These are phyloP conservation scores for Thecaphora thlaspeos DNA, from an alignment of 1,284 basidiomycete species.

Conservation along the genomic window DNA sequence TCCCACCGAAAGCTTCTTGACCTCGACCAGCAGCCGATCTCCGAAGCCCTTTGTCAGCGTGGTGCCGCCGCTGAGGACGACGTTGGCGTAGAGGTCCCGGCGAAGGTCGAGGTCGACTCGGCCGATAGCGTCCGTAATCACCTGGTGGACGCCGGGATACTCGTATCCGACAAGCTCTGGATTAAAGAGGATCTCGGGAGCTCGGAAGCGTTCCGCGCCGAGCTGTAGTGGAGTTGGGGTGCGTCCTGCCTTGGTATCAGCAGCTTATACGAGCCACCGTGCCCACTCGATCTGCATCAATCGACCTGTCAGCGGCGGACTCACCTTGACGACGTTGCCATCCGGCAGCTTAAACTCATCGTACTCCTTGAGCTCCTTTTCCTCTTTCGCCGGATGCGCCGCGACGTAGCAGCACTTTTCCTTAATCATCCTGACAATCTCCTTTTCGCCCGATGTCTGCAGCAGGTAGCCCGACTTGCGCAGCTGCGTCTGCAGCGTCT, in stretches of 20 bases:
- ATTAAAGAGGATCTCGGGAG: conserved; percentile 96
- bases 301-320: too few species aligned
- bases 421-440: conserved; percentile 95
- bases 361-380: conserved; percentile 70
- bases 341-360: conserved; percentile 95
- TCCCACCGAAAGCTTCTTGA: conserved; percentile 92
- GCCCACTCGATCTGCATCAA: too few species aligned
- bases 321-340: conserved; percentile 85
- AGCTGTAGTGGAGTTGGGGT: conserved; percentile 66
- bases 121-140: conserved; percentile 61
- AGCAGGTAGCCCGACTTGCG: conserved; percentile 93
- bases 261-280: too few species aligned
- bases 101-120: conserved; percentile 75
- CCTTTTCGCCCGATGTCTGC: conserved; percentile 93
- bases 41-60: conserved; percentile 73
- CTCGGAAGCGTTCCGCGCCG: conserved; percentile 90
- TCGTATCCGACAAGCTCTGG: conserved; percentile 95
- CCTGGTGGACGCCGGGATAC: conserved; percentile 94
- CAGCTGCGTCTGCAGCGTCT: conserved; percentile 88
- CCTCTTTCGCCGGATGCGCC: conserved; percentile 85
- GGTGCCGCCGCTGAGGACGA: conserved; percentile 93
- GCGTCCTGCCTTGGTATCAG: too few species aligned
- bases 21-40: conserved; percentile 88
- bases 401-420: conserved; percentile 97
- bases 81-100: conserved; percentile 92